Base-by-base conservation (phyloP, 2,329 filamentous ascomycete species). In the Colletotrichum eleusines region DNA sequence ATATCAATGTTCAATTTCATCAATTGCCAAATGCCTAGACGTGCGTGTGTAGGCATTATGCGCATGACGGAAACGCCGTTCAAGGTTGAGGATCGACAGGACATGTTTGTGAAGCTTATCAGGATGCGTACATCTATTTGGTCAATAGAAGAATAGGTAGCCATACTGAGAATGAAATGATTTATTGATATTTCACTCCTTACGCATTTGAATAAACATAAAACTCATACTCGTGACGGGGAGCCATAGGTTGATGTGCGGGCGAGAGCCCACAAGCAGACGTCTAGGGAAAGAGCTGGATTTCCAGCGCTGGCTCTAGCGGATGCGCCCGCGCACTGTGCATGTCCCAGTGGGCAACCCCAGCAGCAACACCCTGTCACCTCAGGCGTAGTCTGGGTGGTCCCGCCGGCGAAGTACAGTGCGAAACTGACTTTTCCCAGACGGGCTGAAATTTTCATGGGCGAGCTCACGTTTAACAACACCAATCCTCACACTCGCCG, bases 381-480 rank as follows among this genome's bases (percentile, higher is more conserved):
- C 38, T n/a, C 20, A 33, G 48, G n/a, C 31, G 23, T 31, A 18
- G 8, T 4, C 0, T 2, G 7, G 26, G 28, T 23, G 35, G 40
- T 28, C 28, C 63, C 63, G 44, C 42, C 35, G 16, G 16, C 14
- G 11, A 5, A 1, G 8, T 38, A 71, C 68, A 67, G 68, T 71
- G 68, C 68, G 68, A 71, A 60, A 61, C 33, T 42, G 33, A 55
- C 23, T 55, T 70, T 70, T 31, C 20, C n/a, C 35, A n/a, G 18
- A 48, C 16, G 26, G 40, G 28, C 46, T 26, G 63, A 66, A 70
- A 66, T 67, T 71, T 71, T 67, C 68, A 31, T 62, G 38, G 33
- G 63, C 68, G 33, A 66, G 51, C 26, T 58, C 68, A 57, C 63
- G 26, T 70, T 40, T 42, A 71, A 53, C 68, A 33, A 38, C 57